Evolutionary conservation across 192 early-diverging fungal species (phyloP).

Genomic region (Dimargaris xerosporica): DNA sequence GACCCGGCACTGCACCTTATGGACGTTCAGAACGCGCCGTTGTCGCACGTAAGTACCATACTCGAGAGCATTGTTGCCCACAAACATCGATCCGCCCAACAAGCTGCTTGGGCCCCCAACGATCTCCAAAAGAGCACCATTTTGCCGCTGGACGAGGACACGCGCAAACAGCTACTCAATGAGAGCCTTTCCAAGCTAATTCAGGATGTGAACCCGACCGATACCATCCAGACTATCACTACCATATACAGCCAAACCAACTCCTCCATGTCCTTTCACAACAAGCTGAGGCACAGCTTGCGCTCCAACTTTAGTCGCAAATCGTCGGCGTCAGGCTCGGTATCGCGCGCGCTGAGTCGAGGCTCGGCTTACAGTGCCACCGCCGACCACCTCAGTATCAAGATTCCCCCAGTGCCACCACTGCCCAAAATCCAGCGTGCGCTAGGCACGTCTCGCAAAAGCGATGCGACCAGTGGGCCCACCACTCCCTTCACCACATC

Average conservation of each 20-base stretch:
- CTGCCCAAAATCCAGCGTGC: slow-evolving; percentile 5
- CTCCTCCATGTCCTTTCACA: neutral
- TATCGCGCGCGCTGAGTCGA: neutral
- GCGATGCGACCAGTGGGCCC: neutral
- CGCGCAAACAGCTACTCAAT: slow-evolving; percentile 11
- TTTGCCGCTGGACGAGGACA: slow-evolving; percentile 7
- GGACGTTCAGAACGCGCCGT: neutral
- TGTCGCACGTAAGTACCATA: slow-evolving; percentile 5
- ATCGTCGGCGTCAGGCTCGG: neutral
- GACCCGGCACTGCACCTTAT: slow-evolving; percentile 10
- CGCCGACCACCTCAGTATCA: neutral
- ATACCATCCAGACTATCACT: neutral
- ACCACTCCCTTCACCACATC: neutral
- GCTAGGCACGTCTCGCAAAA: neutral
- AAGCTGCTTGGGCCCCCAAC: neutral
- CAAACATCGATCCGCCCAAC: neutral
- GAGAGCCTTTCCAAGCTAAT: slow-evolving; percentile 3
- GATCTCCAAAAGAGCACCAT: neutral
- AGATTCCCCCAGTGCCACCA: slow-evolving; percentile 7
- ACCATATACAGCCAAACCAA: neutral
- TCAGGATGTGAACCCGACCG: neutral
- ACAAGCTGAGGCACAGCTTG: neutral
- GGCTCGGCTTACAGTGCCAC: neutral
- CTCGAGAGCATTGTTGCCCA: neutral
- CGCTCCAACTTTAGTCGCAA: neutral